phyloP scores from a whole-genome alignment of 768 basidiomycete genomes.

The Phaeolepiota aurea region DNA sequence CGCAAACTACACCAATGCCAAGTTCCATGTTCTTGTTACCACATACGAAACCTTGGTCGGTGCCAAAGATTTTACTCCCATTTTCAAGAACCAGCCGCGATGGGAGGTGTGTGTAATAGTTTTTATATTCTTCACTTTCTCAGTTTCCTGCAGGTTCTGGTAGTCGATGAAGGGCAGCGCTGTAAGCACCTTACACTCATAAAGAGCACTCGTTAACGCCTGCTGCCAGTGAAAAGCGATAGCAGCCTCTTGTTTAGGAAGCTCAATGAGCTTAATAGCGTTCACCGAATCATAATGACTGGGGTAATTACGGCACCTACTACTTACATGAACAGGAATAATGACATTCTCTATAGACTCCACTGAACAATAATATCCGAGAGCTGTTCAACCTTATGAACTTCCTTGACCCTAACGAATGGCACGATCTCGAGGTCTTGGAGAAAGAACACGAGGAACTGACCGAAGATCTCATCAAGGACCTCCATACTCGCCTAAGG shows the following conservation, averaged over 20 bases:
- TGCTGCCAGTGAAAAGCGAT: slow-evolving; percentile 79
- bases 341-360: slow-evolving; percentile 48
- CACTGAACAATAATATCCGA: slow-evolving; percentile 93
- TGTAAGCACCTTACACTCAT: slow-evolving; percentile 56
- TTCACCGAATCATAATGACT: slow-evolving; percentile 85
- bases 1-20: slow-evolving; percentile 39
- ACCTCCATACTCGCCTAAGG: slow-evolving; percentile 69
- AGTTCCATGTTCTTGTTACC: slow-evolving; percentile 86
- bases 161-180: slow-evolving; percentile 91
- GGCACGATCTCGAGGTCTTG: slow-evolving; percentile 68
- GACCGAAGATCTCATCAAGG: slow-evolving; percentile 70
- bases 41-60: slow-evolving; percentile 85
- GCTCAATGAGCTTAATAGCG: slow-evolving; percentile 67
- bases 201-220: no score
- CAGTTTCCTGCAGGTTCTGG: slow-evolving; percentile 39
- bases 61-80: slow-evolving; percentile 54
- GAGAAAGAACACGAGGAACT: slow-evolving; percentile 72
- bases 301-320: slow-evolving; percentile 39
- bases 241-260: slow-evolving; percentile 72
- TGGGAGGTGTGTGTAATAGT: slow-evolving; percentile 63
- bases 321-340: neutral
- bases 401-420: slow-evolving; percentile 76
- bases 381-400: slow-evolving; percentile 97
- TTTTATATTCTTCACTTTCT: neutral
- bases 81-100: slow-evolving; percentile 77